Base-by-base conservation (phyloP, 1,139 yeast species). In the Magnusiomyces suaveolens region DNA sequence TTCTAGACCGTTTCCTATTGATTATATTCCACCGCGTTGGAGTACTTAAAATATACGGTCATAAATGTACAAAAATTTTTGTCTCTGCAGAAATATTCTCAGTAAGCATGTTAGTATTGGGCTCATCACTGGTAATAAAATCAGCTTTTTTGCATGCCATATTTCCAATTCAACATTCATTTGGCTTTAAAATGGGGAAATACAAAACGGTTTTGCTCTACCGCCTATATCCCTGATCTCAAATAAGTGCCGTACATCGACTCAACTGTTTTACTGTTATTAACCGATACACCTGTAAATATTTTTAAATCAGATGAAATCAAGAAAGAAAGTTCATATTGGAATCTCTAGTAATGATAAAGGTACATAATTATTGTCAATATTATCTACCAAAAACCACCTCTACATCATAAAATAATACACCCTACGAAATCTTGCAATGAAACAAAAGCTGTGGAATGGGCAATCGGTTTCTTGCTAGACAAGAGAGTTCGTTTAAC, bases 1-100 rank as follows among this genome's bases (percentile, higher is more conserved):
- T 59, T 62, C 80, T 82, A 61, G 83, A 82, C 97, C 97, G 90
- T 52, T 90, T 76, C 60, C 92, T 79, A 0, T 95, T 80, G 1
- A 89, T 64, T 1, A 72, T 61, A 59, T 87, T 90, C 73, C 88
- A 85, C 58, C 87, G 90, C 23, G 71, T 75, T 0, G 97, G 95
- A 0, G 97, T 88, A 2, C 87, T 81, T 18, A 90, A 67, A n/a
- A 87, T 69, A 54, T n/a, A n/a, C 90, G 67, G 64, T 87, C 90
- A 56, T n/a, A 81, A 78, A 24, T 72, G 69, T 1, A 82, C 80
- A 10, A 88, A 63, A 1, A 79, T 60, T 52, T 74, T 72, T 55
- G 83, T 64, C 63, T 89, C 94, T 1, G 69, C 64, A 1, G 77
- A 61, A 10, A 78, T 58, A 50, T 86, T 90, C 4, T 87, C 88